Evolutionary conservation across 192 early-diverging fungal genomes (phyloP).

Genomic region (Entomortierella parvispora): DNA sequence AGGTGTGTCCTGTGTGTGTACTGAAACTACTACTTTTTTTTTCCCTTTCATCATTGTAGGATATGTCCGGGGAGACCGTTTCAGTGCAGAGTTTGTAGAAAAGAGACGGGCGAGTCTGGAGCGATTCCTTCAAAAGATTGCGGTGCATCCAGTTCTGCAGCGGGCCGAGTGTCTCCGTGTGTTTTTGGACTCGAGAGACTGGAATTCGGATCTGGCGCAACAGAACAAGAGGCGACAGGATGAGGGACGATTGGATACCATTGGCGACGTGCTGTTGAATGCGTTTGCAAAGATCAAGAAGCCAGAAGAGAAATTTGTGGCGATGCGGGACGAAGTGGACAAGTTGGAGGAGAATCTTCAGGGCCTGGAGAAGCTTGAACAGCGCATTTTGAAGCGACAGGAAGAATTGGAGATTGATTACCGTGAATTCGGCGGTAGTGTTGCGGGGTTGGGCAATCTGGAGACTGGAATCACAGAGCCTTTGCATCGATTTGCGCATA

Average conservation of each 20-base stretch:
- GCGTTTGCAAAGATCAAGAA: conserved; percentile 92
- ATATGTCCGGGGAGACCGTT: conserved; percentile 95
- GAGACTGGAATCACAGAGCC: conserved; percentile 87
- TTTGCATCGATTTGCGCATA: conserved; percentile 80
- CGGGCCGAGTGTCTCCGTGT: conserved; percentile 72
- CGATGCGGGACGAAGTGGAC: conserved; percentile 81
- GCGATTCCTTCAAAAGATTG: conserved; percentile 84
- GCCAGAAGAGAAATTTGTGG: conserved; percentile 86
- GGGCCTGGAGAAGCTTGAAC: conserved; percentile 86
- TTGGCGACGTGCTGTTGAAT: conserved; percentile 88
- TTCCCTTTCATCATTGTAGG: conserved; percentile 58
- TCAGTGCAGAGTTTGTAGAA: conserved; percentile 91
- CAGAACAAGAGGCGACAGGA: conserved; percentile 57
- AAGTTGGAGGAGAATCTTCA: conserved; percentile 90
- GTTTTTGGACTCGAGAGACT: conserved; percentile 89
- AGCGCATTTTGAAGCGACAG: conserved; percentile 79
- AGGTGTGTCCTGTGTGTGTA: too few relatives aligned
- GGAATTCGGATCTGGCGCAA: conserved; percentile 55
- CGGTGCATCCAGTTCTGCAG: conserved; percentile 84
- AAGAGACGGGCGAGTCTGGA: conserved; percentile 82
- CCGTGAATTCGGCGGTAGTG: conserved; percentile 79
- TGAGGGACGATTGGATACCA: conserved; percentile 77
- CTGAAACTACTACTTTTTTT: not conserved
- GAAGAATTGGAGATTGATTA: conserved; percentile 82
- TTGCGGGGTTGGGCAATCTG: conserved; percentile 80